phyloP scores from a whole-genome alignment of 2,329 filamentous ascomycete genomes.

The Aspergillus floridensis region DNA sequence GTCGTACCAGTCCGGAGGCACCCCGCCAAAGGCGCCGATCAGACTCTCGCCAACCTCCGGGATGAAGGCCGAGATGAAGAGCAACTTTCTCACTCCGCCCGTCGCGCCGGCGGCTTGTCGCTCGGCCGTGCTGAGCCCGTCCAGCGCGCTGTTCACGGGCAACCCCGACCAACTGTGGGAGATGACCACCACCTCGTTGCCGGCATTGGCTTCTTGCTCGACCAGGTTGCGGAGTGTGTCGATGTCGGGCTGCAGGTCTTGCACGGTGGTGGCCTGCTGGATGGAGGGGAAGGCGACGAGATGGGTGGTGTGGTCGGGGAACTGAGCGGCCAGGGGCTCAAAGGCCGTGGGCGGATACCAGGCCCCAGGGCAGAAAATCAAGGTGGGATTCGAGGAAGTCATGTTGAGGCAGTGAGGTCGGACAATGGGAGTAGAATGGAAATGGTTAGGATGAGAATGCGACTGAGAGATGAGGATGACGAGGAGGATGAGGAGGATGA shows the following conservation, averaged over 20 bases:
- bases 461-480: no score
- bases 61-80: constrained; percentile 36
- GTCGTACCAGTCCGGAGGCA: constrained; percentile 29
- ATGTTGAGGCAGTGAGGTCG: no score
- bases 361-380: constrained; percentile 32
- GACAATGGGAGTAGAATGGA: no score
- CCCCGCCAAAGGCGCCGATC: constrained; percentile 30
- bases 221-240: constrained; percentile 32
- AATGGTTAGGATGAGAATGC: no score
- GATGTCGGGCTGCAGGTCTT: constrained; percentile 30
- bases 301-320: constrained; percentile 23
- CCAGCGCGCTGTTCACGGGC: constrained; percentile 35
- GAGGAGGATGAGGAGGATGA: no score
- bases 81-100: constrained; percentile 35
- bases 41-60: constrained; percentile 32
- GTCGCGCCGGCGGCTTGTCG: constrained; percentile 25
- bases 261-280: constrained; percentile 22
- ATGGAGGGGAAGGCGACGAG: constrained; percentile 30
- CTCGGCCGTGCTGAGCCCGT: constrained; percentile 31
- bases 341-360: constrained; percentile 34
- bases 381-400: constrained; percentile 21
- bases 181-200: constrained; percentile 31
- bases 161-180: constrained; percentile 39
- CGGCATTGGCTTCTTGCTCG: constrained; percentile 27
- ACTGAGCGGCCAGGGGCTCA: constrained; percentile 22